Base-by-base conservation (phyloP, 148 eudicot species). In the Chenopodium formosanum region DNA sequence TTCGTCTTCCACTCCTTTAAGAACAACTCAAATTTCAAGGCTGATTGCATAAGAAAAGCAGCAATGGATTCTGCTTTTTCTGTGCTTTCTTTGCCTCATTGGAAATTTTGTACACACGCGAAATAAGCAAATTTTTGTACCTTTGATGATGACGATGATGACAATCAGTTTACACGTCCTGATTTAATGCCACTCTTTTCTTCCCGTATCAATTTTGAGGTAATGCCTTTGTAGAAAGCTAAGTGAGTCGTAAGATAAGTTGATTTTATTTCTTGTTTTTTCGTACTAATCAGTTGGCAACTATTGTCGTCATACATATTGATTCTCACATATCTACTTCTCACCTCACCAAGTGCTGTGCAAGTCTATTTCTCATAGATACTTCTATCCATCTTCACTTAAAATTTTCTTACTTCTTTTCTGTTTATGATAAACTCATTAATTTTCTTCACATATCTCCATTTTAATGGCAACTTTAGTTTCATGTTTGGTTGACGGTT, bases 101-200 rank as follows among this genome's bases (percentile, higher is more conserved):
- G 63, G 34, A 63, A 82, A 67, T 62, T 77, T 73, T 78, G 65
- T 77, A 3, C 27, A 79, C 50, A 56, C 75, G 62, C 47, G 44
- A 40, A 83, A 83, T 83, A 79, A 79, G 50, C 75, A 40, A 68
- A 46, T 79, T 82, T 79, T 74, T 60, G 76, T 77, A 76, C 69
- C 48, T 76, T 79, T 66, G 68, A 74, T 74, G 72, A 79, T 77
- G 77, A 62, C 44, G 72, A 79, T 77, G 77, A 62, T 53, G 70
- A 83, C 23, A 9, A 8, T 53, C 53, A 37, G 62, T 13, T 69
- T 40, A 46, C 56, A 31, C 14, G 20, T 27, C n/a, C 27, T 3
- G 0, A 70, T 16, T 48, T 23, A 47, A 20, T 17, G 25, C 7
- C 66, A 20, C 25, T 62, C 25, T 12, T 62, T 62, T 56, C 62